Percentiles rank a stretch among this genome's conserved stretches.
These are phyloP conservation scores for Gyromitra esculenta DNA, from an alignment of 2,329 filamentous ascomycete species.

Conservation along the genomic window DNA sequence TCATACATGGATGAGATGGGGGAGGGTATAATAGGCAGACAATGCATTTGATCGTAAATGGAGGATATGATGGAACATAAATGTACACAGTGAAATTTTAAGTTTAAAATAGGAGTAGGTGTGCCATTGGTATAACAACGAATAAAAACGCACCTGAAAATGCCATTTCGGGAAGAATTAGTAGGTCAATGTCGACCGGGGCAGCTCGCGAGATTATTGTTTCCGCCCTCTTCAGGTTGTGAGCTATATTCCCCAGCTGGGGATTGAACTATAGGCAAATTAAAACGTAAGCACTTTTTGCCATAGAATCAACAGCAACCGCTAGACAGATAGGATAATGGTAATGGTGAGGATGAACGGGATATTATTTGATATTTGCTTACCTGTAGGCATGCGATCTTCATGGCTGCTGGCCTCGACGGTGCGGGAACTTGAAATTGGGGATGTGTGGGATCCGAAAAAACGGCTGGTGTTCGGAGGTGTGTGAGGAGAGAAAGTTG, in stretches of 20 bases:
- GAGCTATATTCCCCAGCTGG: constrained; percentile 73
- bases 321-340: constrained; percentile 8
- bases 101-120: constrained; percentile 20
- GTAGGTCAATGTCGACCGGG: constrained; percentile 70
- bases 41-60: constrained; percentile 10
- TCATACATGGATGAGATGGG: constrained; percentile 27
- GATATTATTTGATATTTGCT: constrained; percentile 29
- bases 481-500: constrained; percentile 20
- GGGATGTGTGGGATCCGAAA: constrained; percentile 15
- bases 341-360: constrained; percentile 24
- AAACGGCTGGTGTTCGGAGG: constrained; percentile 25
- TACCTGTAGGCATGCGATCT: constrained; percentile 56
- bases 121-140: constrained; percentile 29
- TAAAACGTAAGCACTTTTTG: constrained; percentile 30
- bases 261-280: constrained; percentile 77
- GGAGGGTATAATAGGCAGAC: not conserved
- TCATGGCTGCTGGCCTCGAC: constrained; percentile 50
- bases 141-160: constrained; percentile 69
- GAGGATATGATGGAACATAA: constrained; percentile 1
- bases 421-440: constrained; percentile 33
- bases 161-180: constrained; percentile 79
- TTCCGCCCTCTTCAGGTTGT: constrained; percentile 76
- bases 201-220: constrained; percentile 68
- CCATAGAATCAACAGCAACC: constrained; percentile 11
- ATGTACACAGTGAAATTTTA: constrained; percentile 13